phyloP scores from a whole-genome alignment of 1,284 basidiomycete species.

The Boletus sp. region DNA sequence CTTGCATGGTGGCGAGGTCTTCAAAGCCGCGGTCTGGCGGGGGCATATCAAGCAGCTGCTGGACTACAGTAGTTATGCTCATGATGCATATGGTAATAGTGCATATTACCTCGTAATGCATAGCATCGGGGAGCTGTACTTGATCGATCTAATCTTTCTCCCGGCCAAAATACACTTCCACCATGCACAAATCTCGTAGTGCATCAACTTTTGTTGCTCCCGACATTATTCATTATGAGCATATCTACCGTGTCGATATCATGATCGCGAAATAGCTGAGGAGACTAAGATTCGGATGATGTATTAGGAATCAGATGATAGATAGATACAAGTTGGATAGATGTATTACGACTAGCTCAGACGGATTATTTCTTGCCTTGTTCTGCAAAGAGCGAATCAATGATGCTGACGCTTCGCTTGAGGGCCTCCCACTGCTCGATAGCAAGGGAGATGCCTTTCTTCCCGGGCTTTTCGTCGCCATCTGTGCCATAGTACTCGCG shows the following conservation, averaged over 20 bases:
- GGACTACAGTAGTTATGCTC: slow-evolving; percentile 36
- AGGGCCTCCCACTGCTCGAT: slow-evolving; percentile 71
- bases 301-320: not conserved
- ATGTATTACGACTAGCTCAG: not conserved
- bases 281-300: not conserved
- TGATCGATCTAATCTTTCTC: too few relatives aligned
- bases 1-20: slow-evolving; percentile 69
- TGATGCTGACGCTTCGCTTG: slow-evolving; percentile 41
- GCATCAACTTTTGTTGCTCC: too few relatives aligned
- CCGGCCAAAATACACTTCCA: too few relatives aligned
- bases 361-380: slow-evolving; percentile 36
- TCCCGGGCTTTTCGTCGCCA: slow-evolving; percentile 73
- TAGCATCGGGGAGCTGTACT: too few relatives aligned
- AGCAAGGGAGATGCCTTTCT: slow-evolving; percentile 77
- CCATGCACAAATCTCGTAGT: too few relatives aligned
- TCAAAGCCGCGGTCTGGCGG: slow-evolving; percentile 52
- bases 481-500: slow-evolving; percentile 67
- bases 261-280: slow-evolving; percentile 18
- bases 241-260: slow-evolving; percentile 28
- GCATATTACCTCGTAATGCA: too few relatives aligned
- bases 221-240: too few relatives aligned
- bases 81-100: too few relatives aligned
- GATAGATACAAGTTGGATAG: slow-evolving; percentile 2
- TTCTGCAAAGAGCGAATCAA: slow-evolving; percentile 55
- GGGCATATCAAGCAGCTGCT: slow-evolving; percentile 68